These are phyloP conservation scores for Russula vinacea DNA, from an alignment of 768 basidiomycete genomes.

Conservation along the genomic window DNA sequence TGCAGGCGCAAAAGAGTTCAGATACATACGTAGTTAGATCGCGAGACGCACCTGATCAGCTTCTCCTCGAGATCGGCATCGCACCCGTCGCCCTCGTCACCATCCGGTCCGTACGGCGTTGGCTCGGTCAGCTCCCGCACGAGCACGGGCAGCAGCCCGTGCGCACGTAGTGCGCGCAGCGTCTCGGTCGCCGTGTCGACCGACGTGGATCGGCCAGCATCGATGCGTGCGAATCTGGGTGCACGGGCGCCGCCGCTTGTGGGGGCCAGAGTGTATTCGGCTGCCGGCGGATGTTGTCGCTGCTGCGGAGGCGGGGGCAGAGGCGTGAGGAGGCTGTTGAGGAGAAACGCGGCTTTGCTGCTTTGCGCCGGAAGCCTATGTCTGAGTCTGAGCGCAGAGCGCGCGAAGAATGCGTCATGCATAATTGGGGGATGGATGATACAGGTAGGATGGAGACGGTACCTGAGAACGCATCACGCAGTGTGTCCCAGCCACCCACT, in stretches of 20 bases:
- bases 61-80: conserved; percentile 70
- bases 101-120: conserved; percentile 63
- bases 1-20: background rate
- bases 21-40: background rate
- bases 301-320: background rate
- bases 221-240: conserved; percentile 70
- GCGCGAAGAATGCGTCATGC: background rate
- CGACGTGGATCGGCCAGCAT: conserved; percentile 52
- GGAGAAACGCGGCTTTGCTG: conserved; percentile 73
- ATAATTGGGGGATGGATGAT: background rate
- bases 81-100: conserved; percentile 55
- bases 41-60: conserved; percentile 45
- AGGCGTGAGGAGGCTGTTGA: conserved; percentile 64
- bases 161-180: conserved; percentile 46
- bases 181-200: conserved; percentile 50
- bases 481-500: conserved; percentile 59
- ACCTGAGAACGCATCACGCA: conserved; percentile 64
- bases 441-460: background rate
- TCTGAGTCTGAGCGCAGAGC: conserved; percentile 59
- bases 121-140: conserved; percentile 54
- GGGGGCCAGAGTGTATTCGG: conserved; percentile 30
- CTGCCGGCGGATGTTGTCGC: background rate
- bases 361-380: conserved; percentile 72
- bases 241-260: conserved; percentile 41
- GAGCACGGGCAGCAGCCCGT: conserved; percentile 49